Evolutionary conservation across 140 eudicot genomes (phyloP).

Genomic region (Stevia rebaudiana): DNA sequence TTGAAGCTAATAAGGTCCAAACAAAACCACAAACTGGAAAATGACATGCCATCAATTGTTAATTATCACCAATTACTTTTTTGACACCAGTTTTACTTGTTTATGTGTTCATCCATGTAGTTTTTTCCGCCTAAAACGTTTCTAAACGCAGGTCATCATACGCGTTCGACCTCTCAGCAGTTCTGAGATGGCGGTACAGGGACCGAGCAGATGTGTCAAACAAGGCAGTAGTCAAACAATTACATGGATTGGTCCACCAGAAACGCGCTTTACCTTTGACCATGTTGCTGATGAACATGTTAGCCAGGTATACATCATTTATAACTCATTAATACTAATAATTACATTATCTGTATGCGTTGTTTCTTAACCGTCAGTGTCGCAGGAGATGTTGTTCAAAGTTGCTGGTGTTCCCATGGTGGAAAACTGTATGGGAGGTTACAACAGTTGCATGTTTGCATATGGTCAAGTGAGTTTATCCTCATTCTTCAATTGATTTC

Average conservation of each 20-base stretch:
- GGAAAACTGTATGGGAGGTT: constrained; percentile 93
- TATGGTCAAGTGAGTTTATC: constrained; percentile 83
- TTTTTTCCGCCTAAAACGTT: not conserved
- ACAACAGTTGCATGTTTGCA: constrained; percentile 99
- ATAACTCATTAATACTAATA: no score
- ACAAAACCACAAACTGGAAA: no score
- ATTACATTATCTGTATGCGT: not conserved
- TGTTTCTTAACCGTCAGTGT: not conserved
- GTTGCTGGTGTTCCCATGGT: constrained; percentile 98
- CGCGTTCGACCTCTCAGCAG: constrained; percentile 76
- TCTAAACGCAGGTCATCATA: constrained; percentile 61
- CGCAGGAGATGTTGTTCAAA: constrained; percentile 88
- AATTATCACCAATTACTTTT: not conserved
- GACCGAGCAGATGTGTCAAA: constrained; percentile 68
- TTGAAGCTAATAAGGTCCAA: no score
- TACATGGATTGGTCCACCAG: constrained; percentile 92
- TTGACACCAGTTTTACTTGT: not conserved
- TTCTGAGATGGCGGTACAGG: constrained; percentile 82
- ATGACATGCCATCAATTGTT: not conserved
- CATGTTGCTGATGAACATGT: constrained; percentile 94
- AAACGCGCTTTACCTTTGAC: constrained; percentile 93
- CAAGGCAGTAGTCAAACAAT: constrained; percentile 85
- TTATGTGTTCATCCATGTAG: not conserved
- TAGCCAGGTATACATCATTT: constrained; percentile 51
- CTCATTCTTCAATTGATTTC: not conserved